Conservation (phyloP, 306 rosid genomes). For the Dicorynia guianensis region DNA sequence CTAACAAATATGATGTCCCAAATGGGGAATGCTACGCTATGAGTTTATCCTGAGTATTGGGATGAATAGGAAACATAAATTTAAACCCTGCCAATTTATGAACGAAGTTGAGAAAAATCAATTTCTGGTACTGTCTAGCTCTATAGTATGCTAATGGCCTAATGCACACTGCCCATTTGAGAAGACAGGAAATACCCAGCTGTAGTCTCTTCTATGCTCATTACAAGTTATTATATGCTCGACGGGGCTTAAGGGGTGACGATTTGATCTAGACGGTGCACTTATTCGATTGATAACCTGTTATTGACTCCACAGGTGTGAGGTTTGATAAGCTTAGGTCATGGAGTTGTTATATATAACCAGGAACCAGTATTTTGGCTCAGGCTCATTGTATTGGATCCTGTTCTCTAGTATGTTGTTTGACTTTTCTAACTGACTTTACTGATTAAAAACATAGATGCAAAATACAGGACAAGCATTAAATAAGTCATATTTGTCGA, state of each 20-base stretch:
- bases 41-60: too few species aligned
- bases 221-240: not conserved
- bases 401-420: not conserved
- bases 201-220: not conserved
- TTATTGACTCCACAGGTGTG: constrained; percentile 4
- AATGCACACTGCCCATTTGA: not conserved
- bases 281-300: not conserved
- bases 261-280: constrained; percentile 5
- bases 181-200: not conserved
- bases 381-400: not conserved
- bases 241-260: not conserved
- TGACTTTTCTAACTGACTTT: not conserved
- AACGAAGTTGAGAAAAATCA: not conserved
- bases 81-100: not conserved
- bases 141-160: too few species aligned
- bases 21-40: too few species aligned
- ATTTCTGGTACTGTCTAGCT: not conserved
- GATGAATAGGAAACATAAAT: not conserved
- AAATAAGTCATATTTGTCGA: not conserved
- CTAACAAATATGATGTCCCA: too few species aligned
- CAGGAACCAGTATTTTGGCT: not conserved
- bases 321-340: not conserved
- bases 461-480: constrained; percentile 3
- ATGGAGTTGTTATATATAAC: not conserved
- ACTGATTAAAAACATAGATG: not conserved